These are phyloP conservation scores for Grosmannia huntii DNA, from an alignment of 2,329 filamentous ascomycete species.

Conservation along the genomic window DNA sequence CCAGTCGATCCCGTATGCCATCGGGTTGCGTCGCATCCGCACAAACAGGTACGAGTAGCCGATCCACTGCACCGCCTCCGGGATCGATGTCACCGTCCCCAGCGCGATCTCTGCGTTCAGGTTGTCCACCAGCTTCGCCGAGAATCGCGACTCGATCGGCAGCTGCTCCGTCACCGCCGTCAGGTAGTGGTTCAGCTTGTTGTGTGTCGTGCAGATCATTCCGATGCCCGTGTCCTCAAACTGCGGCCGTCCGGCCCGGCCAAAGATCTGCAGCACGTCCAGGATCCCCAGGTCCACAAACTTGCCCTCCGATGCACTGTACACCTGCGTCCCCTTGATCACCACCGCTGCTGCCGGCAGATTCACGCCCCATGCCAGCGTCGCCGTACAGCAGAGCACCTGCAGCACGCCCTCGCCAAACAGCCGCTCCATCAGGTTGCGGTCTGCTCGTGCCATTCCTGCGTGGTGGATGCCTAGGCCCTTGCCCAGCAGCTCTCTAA, in stretches of 20 bases:
- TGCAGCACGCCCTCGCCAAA: constrained; percentile 90
- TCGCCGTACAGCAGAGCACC: constrained; percentile 95
- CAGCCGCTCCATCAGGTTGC: constrained; percentile 88
- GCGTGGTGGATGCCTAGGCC: constrained; percentile 94
- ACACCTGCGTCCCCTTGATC: constrained; percentile 96
- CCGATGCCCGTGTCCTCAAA: constrained; percentile 97
- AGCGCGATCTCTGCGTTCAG: constrained; percentile 89
- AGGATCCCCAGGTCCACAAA: constrained; percentile 94
- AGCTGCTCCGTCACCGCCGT: constrained; percentile 89
- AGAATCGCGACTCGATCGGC: constrained; percentile 95
- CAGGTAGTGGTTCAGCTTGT: constrained; percentile 83
- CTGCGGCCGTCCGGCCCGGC: constrained; percentile 92
- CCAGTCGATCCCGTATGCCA: constrained; percentile 93
- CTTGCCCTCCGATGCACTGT: constrained; percentile 91
- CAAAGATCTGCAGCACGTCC: constrained; percentile 95
- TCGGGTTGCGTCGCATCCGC: constrained; percentile 83
- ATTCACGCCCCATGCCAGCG: constrained; percentile 97
- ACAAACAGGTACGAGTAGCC: constrained; percentile 97
- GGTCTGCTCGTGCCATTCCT: constrained; percentile 86
- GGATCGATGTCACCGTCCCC: constrained; percentile 87
- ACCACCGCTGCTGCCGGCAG: constrained; percentile 91
- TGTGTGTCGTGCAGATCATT: constrained; percentile 94
- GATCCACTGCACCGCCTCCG: constrained; percentile 92
- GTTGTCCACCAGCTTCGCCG: constrained; percentile 86
- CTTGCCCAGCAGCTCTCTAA: constrained; percentile 79